These are phyloP conservation scores for Sindora glabra DNA, from an alignment of 306 rosid species.

Conservation along the genomic window DNA sequence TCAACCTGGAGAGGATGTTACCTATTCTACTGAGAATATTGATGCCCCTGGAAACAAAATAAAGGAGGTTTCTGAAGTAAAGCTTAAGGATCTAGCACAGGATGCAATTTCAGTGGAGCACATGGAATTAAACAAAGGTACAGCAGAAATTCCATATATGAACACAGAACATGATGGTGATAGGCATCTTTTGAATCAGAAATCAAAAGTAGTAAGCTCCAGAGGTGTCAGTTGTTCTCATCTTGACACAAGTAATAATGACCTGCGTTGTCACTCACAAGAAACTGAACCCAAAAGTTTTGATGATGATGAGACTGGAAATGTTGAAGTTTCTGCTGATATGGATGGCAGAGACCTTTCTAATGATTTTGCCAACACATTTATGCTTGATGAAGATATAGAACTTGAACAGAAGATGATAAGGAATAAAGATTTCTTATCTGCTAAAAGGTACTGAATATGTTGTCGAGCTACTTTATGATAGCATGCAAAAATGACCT, in stretches of 20 bases:
- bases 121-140: slow-evolving; percentile 23
- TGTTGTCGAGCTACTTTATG: slow-evolving; percentile 1
- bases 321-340: slow-evolving; percentile 23
- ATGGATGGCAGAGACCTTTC: slow-evolving; percentile 45
- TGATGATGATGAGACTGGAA: slow-evolving; percentile 29
- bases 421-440: slow-evolving; percentile 43
- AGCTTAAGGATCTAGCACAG: slow-evolving; percentile 23
- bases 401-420: slow-evolving; percentile 64
- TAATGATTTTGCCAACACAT: slow-evolving; percentile 72
- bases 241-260: slow-evolving; percentile 10
- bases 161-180: slow-evolving; percentile 16
- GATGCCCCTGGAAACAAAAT: slow-evolving; percentile 29
- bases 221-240: slow-evolving; percentile 14
- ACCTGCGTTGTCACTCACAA: slow-evolving; percentile 15
- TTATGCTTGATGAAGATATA: slow-evolving; percentile 95
- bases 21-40: slow-evolving; percentile 17
- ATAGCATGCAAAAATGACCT: background rate
- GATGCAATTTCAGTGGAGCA: slow-evolving; percentile 12
- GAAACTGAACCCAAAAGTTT: slow-evolving; percentile 17
- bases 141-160: slow-evolving; percentile 5
- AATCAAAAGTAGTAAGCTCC: slow-evolving; percentile 11
- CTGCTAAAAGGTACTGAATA: slow-evolving; percentile 46
- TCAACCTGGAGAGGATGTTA: slow-evolving; percentile 24
- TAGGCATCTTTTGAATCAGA: slow-evolving; percentile 20
- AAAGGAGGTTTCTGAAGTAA: slow-evolving; percentile 22